phyloP scores from a whole-genome alignment of 345 rosid species.

The Sonneratia alba region DNA sequence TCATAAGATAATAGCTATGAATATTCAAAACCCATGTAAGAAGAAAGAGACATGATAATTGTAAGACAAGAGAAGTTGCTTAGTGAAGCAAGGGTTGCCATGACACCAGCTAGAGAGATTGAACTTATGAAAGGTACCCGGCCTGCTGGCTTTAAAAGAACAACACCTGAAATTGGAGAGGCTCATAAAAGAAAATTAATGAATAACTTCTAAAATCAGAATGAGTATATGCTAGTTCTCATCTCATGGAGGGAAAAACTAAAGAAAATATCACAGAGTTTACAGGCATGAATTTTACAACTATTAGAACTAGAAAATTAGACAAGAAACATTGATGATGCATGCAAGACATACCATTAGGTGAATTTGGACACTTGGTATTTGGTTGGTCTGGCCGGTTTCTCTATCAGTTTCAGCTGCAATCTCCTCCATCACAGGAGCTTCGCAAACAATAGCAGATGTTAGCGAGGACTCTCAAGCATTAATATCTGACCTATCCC shows the following conservation, averaged over 20 bases:
- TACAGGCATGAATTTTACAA: no score
- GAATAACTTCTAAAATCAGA: no score
- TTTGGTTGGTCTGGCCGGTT: conserved; percentile 77
- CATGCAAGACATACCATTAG: conserved; percentile 39
- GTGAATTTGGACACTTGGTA: conserved; percentile 94
- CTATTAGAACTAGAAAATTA: neutral
- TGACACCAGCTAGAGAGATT: neutral
- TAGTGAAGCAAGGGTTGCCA: neutral
- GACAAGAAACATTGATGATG: neutral
- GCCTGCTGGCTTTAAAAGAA: no score
- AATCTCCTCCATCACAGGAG: conserved; percentile 97
- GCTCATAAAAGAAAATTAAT: no score
- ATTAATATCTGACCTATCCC: neutral
- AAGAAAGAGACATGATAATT: neutral
- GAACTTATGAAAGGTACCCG: neutral
- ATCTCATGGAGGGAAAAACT: no score
- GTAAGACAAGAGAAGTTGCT: neutral
- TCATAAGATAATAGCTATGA: conserved; percentile 13
- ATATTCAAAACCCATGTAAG: neutral
- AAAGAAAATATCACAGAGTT: no score
- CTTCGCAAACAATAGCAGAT: conserved; percentile 22
- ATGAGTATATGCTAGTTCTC: no score
- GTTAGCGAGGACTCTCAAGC: neutral
- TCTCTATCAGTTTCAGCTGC: conserved; percentile 97
- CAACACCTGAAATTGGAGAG: no score